phyloP scores from a whole-genome alignment of 768 basidiomycete genomes.

The Termitomyces sp. region DNA sequence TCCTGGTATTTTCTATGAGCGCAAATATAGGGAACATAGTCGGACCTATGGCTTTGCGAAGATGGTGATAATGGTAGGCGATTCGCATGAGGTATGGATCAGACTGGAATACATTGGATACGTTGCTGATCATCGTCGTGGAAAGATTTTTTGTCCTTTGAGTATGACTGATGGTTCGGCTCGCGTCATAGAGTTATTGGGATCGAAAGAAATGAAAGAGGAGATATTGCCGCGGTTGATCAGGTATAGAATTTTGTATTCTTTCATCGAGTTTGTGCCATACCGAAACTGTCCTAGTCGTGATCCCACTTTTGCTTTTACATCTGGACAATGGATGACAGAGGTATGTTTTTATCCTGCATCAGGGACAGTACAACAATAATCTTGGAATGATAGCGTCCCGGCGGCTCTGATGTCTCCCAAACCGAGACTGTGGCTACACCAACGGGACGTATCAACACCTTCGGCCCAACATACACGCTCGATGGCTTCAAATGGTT shows the following conservation, averaged over 20 bases:
- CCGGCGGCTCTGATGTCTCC: conserved; percentile 75
- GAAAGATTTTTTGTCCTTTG: conserved; percentile 65
- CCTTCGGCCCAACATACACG: conserved; percentile 49
- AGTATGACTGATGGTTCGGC: conserved; percentile 82
- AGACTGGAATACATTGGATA: background rate
- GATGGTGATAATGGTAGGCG: conserved; percentile 56
- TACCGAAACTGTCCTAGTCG: conserved; percentile 37
- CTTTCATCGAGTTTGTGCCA: background rate
- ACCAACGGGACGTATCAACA: conserved; percentile 28
- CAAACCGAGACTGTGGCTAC: conserved; percentile 65
- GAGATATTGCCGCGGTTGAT: conserved; percentile 55
- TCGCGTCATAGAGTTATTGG: conserved; percentile 65
- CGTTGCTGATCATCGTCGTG: background rate
- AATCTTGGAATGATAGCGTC: conserved; percentile 37
- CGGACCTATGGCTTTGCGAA: conserved; percentile 68
- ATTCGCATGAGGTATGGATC: conserved; percentile 54
- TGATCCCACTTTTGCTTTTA: conserved; percentile 59
- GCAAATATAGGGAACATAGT: conserved; percentile 57
- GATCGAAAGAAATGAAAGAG: conserved; percentile 57
- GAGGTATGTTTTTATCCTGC: conserved; percentile 43
- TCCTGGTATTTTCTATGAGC: conserved; percentile 65
- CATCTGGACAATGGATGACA: conserved; percentile 85
- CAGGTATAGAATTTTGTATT: conserved; percentile 37
- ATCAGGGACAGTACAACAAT: conserved; percentile 2
- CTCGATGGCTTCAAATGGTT: conserved; percentile 83